Conservation (phyloP, 225 moss, liverwort and hornwort genomes). For the Pseudoscleropodium purum region DNA sequence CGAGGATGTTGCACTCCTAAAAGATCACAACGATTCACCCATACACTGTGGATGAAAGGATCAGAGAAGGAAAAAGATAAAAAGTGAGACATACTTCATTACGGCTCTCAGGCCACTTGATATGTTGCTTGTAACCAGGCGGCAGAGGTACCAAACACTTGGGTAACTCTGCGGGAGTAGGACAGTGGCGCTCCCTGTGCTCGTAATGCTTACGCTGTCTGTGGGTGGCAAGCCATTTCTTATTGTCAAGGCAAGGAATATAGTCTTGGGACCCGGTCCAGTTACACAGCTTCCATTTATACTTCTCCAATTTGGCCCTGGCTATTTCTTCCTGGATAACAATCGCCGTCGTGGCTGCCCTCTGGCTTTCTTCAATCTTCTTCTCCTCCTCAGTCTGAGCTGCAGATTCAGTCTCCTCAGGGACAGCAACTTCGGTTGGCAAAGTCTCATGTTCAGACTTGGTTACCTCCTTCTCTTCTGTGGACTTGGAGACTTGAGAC, state of each 20-base stretch:
- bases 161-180: slow-evolving; percentile 20
- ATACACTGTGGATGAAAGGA: background rate
- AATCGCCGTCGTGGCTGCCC: slow-evolving; percentile 13
- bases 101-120: slow-evolving; percentile 45
- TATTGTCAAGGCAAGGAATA: slow-evolving; percentile 52
- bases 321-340: slow-evolving; percentile 15
- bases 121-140: slow-evolving; percentile 37
- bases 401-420: slow-evolving; percentile 21
- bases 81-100: slow-evolving; percentile 6
- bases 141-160: slow-evolving; percentile 57
- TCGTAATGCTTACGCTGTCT: slow-evolving; percentile 44
- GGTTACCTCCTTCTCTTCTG: slow-evolving; percentile 29
- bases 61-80: background rate
- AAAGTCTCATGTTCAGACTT: background rate
- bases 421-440: background rate
- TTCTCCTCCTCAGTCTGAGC: slow-evolving; percentile 9
- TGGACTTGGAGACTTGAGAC: slow-evolving; percentile 33
- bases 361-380: slow-evolving; percentile 26
- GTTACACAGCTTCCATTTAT: slow-evolving; percentile 37
- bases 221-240: slow-evolving; percentile 26
- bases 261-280: slow-evolving; percentile 38
- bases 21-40: background rate
- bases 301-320: background rate
- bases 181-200: slow-evolving; percentile 50
- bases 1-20: background rate